phyloP scores from a whole-genome alignment of 768 basidiomycete genomes.

The Tephrocybe rancida region DNA sequence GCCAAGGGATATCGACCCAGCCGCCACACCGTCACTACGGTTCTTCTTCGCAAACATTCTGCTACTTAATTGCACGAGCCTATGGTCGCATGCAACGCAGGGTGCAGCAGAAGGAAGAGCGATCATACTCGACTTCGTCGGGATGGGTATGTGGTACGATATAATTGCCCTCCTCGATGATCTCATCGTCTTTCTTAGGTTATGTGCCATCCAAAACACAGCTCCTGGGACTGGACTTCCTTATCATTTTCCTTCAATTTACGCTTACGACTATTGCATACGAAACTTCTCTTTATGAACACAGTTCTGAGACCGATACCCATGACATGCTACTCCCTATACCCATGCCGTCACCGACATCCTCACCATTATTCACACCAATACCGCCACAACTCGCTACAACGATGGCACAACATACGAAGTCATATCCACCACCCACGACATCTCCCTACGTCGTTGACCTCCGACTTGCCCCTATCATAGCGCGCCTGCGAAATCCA shows the following conservation, averaged over 20 bases:
- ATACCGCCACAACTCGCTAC: conserved; percentile 22
- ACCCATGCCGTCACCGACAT: conserved; percentile 28
- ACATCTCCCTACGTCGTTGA: conserved; percentile 60
- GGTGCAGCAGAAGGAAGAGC: conserved; percentile 59
- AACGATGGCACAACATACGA: conserved; percentile 22
- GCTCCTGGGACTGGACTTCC: conserved; percentile 65
- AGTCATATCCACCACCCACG: conserved; percentile 24
- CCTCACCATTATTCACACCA: conserved; percentile 25
- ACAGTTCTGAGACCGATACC: conserved; percentile 36
- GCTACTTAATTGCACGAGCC: conserved; percentile 55
- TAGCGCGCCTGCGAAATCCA: conserved; percentile 61
- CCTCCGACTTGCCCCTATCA: conserved; percentile 54
- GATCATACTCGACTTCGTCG: conserved; percentile 78
- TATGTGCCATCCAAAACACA: conserved; percentile 66
- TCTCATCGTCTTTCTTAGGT: conserved; percentile 33
- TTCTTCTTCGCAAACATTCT: conserved; percentile 65
- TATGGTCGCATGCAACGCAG: conserved; percentile 63
- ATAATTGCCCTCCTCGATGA: not conserved
- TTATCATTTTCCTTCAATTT: conserved; percentile 68
- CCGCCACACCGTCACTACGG: conserved; percentile 55
- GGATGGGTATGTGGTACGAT: conserved; percentile 56
- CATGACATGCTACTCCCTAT: conserved; percentile 40
- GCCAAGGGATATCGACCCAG: conserved; percentile 67
- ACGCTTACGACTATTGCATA: conserved; percentile 70
- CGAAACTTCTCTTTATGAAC: conserved; percentile 52